phyloP scores from a whole-genome alignment of 352 stramenopile genomes.

The Discostella stelligera region DNA sequence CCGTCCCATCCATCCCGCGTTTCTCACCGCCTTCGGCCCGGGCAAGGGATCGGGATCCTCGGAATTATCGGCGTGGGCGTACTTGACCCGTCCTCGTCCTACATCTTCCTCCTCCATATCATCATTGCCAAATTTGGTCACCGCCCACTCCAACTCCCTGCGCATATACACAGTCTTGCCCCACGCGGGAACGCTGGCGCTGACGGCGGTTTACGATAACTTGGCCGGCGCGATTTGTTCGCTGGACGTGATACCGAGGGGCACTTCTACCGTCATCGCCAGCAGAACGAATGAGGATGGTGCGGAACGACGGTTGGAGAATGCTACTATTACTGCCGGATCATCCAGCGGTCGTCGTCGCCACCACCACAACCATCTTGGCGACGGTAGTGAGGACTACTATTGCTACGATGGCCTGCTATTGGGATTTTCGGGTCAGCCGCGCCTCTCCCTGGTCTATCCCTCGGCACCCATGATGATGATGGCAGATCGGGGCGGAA shows the following conservation, averaged over 20 bases:
- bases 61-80: constrained; percentile 44
- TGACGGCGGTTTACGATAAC: constrained; percentile 62
- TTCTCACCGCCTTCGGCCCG: constrained; percentile 37
- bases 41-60: constrained; percentile 29
- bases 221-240: constrained; percentile 68
- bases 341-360: not conserved
- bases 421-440: constrained; percentile 71
- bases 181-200: constrained; percentile 52
- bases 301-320: too few species aligned
- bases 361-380: not conserved
- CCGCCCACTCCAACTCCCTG: constrained; percentile 64
- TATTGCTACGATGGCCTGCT: constrained; percentile 59
- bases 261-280: too few species aligned
- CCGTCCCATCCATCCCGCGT: constrained; percentile 43
- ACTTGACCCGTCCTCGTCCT: constrained; percentile 41
- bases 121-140: constrained; percentile 69
- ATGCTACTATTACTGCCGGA: not conserved
- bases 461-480: constrained; percentile 41
- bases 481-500: too few species aligned
- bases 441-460: constrained; percentile 62
- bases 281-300: constrained; percentile 5
- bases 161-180: constrained; percentile 60
- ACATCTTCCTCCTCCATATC: not conserved
- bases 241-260: constrained; percentile 49
- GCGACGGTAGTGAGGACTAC: too few species aligned